These are phyloP conservation scores for Cutaneotrichosporon spelunceum DNA, from an alignment of 1,284 basidiomycete genomes.

Conservation along the genomic window DNA sequence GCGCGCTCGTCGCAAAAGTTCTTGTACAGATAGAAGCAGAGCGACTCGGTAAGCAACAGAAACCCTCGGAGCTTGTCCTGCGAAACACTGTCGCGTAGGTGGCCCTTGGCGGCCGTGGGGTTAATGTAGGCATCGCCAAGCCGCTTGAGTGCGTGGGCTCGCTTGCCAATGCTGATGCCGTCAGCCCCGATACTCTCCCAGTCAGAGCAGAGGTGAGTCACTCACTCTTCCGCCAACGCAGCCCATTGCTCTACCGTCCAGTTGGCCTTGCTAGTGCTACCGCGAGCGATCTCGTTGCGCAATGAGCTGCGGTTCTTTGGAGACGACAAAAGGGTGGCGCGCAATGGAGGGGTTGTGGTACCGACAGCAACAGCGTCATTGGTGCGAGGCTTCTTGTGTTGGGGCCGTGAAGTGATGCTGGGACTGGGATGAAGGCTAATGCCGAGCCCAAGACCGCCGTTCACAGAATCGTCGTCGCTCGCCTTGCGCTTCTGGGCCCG, in stretches of 20 bases:
- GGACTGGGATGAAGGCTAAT: slow-evolving; percentile 2
- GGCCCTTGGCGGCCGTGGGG: slow-evolving; percentile 25
- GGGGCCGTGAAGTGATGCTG: slow-evolving; percentile 11
- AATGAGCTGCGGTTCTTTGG: slow-evolving; percentile 16
- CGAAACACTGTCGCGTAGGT: slow-evolving; percentile 26
- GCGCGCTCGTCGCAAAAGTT: slow-evolving; percentile 55
- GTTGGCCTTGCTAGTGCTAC: slow-evolving; percentile 15
- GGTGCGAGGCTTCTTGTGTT: slow-evolving; percentile 22
- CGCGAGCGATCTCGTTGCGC: slow-evolving; percentile 25
- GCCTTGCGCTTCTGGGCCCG: slow-evolving; percentile 23
- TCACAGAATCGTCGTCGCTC: slow-evolving; percentile 4
- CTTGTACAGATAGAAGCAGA: slow-evolving; percentile 54
- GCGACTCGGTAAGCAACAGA: slow-evolving; percentile 54
- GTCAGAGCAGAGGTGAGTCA: background rate
- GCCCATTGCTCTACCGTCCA: slow-evolving; percentile 26
- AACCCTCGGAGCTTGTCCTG: slow-evolving; percentile 44
- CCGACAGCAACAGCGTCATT: background rate
- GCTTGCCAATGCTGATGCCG: slow-evolving; percentile 21
- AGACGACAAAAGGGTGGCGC: background rate
- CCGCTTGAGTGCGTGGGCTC: slow-evolving; percentile 40
- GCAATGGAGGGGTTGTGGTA: background rate
- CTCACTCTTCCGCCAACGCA: slow-evolving; percentile 11
- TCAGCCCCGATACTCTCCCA: slow-evolving; percentile 12
- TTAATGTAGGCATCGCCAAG: slow-evolving; percentile 43
- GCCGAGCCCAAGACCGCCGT: slow-evolving; percentile 31